Base-by-base conservation (phyloP, 352 stramenopile genomes). In the Blastocystis sp. region DNA sequence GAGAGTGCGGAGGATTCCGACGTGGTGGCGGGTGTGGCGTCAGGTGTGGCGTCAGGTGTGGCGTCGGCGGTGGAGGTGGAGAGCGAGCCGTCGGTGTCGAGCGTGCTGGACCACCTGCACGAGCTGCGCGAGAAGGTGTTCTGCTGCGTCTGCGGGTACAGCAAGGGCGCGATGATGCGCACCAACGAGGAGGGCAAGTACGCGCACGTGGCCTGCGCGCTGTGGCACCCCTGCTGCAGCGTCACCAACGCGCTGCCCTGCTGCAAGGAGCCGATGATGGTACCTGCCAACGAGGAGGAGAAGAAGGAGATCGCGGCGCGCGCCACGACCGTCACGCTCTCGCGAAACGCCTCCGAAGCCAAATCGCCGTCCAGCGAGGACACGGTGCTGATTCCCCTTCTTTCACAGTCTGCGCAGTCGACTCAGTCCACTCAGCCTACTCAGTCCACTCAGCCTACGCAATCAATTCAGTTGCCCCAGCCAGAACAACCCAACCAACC, bases 121-220 rank as follows among this genome's bases (percentile, higher is more conserved):
- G 76, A 86, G 41, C 19, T 76, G 28, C 76, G 76, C 23, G 23
- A 9, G 34, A 14, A 74, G 40, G 64, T 86, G 14, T 71, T 62
- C 43, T 86, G 76, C 53, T 86, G 76, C 43, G 74, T 86, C 19
- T 86, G 76, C n/a, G 76, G 76, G 0, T 86, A 74, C 64, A 76
- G 61, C 40, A 86, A 86, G 61, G 76, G 76, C n/a, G 76, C 76
- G 28, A 86, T 86, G 76, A 86, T 86, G 76, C 38, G 34, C 7
- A 86, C 76, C n/a, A 40, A 61, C 9, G 45, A 60, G 41, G 14
- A 64, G 38, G 69, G 69, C 40, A 52, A 74, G 43, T 86, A 76
- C 48, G 61, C 61, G n/a, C 76, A 86, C 40, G 76, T 86, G 64
- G 38, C 43, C 14, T 86, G 76, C 40, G 76, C 76, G 48, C 43